Evolutionary conservation across 2,329 filamentous ascomycete species (phyloP).

Genomic region (Ilyonectria destructans): DNA sequence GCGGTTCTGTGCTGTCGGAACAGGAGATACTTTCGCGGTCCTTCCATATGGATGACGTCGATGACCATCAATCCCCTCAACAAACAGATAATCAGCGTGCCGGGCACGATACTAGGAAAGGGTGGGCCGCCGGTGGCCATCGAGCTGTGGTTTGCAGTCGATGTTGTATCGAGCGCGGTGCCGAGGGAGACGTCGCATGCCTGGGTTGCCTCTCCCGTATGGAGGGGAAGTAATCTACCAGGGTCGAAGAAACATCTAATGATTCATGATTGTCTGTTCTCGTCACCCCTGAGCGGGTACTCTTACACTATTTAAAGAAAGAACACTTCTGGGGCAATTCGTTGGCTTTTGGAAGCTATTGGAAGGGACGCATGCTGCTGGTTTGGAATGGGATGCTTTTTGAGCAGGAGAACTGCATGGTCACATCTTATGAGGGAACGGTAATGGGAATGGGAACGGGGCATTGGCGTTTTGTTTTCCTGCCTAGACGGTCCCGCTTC

Average conservation of each 20-base stretch:
- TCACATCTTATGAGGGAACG: slow-evolving; percentile 27
- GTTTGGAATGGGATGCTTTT: slow-evolving; percentile 13
- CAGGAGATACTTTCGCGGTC: slow-evolving; percentile 60
- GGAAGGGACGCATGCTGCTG: slow-evolving; percentile 13
- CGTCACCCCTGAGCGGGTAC: slow-evolving; percentile 21
- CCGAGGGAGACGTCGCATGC: slow-evolving; percentile 77
- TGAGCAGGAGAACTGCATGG: slow-evolving; percentile 1
- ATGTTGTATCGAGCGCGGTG: slow-evolving; percentile 78
- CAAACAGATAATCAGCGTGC: slow-evolving; percentile 30
- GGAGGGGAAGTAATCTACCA: slow-evolving; percentile 51
- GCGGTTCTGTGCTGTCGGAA: slow-evolving; percentile 48
- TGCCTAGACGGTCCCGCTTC: slow-evolving; percentile 25
- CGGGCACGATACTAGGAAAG: slow-evolving; percentile 42
- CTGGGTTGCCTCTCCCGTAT: slow-evolving; percentile 72
- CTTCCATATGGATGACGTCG: slow-evolving; percentile 68
- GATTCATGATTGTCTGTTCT: slow-evolving; percentile 34
- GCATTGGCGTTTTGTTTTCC: slow-evolving; percentile 40
- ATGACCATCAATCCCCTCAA: slow-evolving; percentile 49
- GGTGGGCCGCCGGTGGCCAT: slow-evolving; percentile 64
- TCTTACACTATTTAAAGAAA: slow-evolving; percentile 19
- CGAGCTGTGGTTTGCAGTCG: slow-evolving; percentile 74
- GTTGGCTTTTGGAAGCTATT: slow-evolving; percentile 16
- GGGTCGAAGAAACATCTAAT: slow-evolving; percentile 12
- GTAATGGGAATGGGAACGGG: slow-evolving; percentile 35
- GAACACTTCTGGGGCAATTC: not conserved